phyloP scores from a whole-genome alignment of 768 basidiomycete species.

The Steccherinum ochraceum region DNA sequence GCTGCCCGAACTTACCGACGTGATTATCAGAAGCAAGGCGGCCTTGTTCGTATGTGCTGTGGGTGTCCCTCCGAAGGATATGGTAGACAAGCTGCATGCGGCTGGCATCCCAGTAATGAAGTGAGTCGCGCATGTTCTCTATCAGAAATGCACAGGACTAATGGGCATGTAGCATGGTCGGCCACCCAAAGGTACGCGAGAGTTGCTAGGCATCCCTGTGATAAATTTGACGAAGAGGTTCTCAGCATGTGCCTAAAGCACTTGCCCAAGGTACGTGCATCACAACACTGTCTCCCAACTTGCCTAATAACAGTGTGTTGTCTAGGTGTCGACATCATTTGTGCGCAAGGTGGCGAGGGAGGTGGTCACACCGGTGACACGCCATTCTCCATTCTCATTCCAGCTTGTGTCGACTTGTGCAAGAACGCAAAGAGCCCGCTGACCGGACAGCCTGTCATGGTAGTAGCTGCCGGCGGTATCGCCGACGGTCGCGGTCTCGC shows the following conservation, averaged over 20 bases:
- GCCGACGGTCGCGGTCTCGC: slow-evolving; percentile 80
- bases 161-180: slow-evolving; percentile 55
- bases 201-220: neutral
- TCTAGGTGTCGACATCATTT: slow-evolving; percentile 91
- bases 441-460: slow-evolving; percentile 68
- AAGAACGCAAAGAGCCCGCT: slow-evolving; percentile 62
- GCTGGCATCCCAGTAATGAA: slow-evolving; percentile 84
- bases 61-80: slow-evolving; percentile 79
- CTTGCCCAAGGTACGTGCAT: slow-evolving; percentile 73
- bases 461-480: slow-evolving; percentile 83
- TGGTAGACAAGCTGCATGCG: slow-evolving; percentile 74
- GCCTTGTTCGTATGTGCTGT: slow-evolving; percentile 80
- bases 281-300: slow-evolving; percentile 24
- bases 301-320: slow-evolving; percentile 28
- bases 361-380: slow-evolving; percentile 87
- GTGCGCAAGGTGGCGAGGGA: slow-evolving; percentile 84
- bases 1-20: slow-evolving; percentile 68
- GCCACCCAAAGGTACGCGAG: slow-evolving; percentile 74
- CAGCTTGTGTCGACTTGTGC: slow-evolving; percentile 77
- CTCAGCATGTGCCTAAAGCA: slow-evolving; percentile 68
- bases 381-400: slow-evolving; percentile 76
- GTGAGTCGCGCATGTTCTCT: slow-evolving; percentile 33
- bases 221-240: neutral
- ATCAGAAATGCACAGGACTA: neutral
- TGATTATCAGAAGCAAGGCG: slow-evolving; percentile 68